Evolutionary conservation across 2,329 filamentous ascomycete species (phyloP).

Genomic region (Graphilbum ipis-grandicollis): DNA sequence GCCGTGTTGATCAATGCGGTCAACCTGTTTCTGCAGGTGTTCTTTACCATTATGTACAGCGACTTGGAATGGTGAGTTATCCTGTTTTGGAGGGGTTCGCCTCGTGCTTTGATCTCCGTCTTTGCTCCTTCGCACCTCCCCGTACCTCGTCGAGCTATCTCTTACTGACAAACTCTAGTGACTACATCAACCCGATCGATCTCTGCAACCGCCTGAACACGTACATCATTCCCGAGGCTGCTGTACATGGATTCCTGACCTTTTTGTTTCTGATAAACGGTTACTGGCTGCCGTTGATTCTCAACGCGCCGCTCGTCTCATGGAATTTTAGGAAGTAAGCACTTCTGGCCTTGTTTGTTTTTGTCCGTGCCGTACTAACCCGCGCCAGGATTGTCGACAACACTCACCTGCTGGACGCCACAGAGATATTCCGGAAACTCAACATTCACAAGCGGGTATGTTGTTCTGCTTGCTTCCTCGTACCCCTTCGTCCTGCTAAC

Average conservation of each 20-base stretch:
- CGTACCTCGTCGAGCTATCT: no score
- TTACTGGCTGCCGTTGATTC: conserved; percentile 85
- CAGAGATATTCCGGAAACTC: conserved; percentile 97
- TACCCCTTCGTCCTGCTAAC: no score
- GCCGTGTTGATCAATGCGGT: conserved; percentile 98
- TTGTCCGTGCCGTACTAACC: conserved; percentile 12
- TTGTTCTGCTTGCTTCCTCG: no score
- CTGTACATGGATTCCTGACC: conserved; percentile 90
- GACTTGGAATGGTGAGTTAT: conserved; percentile 77
- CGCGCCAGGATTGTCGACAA: conserved; percentile 75
- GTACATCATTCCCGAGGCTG: conserved; percentile 97
- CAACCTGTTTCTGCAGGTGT: conserved; percentile 98
- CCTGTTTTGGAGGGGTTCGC: no score
- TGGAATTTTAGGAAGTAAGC: conserved; percentile 98
- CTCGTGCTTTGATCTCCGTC: neutral
- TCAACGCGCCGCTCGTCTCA: conserved; percentile 80
- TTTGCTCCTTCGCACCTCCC: conserved; percentile 13
- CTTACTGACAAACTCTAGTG: conserved; percentile 32
- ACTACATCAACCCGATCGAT: conserved; percentile 99
- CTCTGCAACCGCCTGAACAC: conserved; percentile 99
- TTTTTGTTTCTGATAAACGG: conserved; percentile 95
- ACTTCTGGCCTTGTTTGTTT: neutral
- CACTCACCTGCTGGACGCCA: conserved; percentile 89
- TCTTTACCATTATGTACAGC: conserved; percentile 99
- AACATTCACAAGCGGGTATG: conserved; percentile 96